phyloP scores from a whole-genome alignment of 768 basidiomycete species.

The Nevesoporus exiguus region DNA sequence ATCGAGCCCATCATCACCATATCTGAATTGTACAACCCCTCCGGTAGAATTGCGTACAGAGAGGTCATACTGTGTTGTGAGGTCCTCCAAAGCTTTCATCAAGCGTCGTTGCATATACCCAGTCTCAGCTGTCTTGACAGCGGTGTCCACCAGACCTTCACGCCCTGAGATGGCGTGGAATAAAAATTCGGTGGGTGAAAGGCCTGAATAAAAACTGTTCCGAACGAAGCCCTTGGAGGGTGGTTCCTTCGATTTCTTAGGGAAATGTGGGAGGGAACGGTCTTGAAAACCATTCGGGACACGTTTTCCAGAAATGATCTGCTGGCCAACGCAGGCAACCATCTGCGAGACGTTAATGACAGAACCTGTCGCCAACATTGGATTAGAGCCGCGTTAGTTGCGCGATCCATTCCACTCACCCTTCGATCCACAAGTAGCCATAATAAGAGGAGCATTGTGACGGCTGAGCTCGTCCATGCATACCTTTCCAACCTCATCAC shows the following conservation, averaged over 20 bases:
- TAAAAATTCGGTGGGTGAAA: constrained; percentile 91
- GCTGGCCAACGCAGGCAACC: constrained; percentile 99
- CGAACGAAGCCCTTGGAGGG: constrained; percentile 98
- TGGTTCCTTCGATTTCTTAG: constrained; percentile 93
- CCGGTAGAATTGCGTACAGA: constrained; percentile 94
- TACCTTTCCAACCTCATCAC: constrained; percentile 93
- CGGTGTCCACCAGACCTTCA: constrained; percentile 98
- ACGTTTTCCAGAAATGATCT: constrained; percentile 97
- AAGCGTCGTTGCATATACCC: constrained; percentile 99
- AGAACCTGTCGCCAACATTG: constrained; percentile 60
- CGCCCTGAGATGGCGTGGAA: constrained; percentile 99
- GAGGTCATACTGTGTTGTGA: constrained; percentile 93
- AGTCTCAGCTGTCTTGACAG: constrained; percentile 99
- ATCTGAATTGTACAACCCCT: constrained; percentile 94
- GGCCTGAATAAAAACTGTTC: constrained; percentile 93
- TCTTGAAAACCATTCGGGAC: constrained; percentile 99
- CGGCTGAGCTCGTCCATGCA: constrained; percentile 98
- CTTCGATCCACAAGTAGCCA: constrained; percentile 99
- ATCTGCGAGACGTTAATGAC: constrained; percentile 99
- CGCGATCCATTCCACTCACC: constrained; percentile 43
- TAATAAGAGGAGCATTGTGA: constrained; percentile 95
- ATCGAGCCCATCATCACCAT: constrained; percentile 96
- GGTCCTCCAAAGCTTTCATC: constrained; percentile 98
- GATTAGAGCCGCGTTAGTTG: not conserved
- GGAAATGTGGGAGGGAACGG: constrained; percentile 97